Base-by-base conservation (phyloP, 345 rosid genomes). In the Combretum micranthum region DNA sequence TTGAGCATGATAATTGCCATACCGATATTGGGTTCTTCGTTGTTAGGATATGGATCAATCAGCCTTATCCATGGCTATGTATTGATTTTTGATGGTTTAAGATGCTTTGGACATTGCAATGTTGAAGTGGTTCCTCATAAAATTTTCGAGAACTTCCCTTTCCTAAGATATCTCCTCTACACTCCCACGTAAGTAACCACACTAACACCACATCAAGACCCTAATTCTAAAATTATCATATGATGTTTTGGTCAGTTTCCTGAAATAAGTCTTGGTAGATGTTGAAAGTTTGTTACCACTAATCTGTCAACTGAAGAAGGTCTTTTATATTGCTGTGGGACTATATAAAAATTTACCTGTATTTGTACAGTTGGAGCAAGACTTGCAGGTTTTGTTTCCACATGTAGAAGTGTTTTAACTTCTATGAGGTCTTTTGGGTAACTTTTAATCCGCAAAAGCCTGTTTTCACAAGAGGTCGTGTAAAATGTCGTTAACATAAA, bases 61-160 rank as follows among this genome's bases (percentile, higher is more conserved):
- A 69, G 72, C 69, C 44, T 72, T 59, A 65, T 84, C 51, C 85
- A 80, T 67, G 81, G 78, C 47, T 85, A 94, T 64, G 59, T 83
- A 58, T 23, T 80, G 47, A 63, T 43, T 5, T 94, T 90, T 58
- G 99, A 94, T 80, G 83, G 69, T 65, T 60, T 86, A 20, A 85
- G 91, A 66, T 90, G 95, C 56, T 62, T 87, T 72, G 97, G 95
- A 11, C 96, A 94, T 60, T 80, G 76, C 61, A 94, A 94, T 71
- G 83, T 85, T 42, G 99, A 87, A 57, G 52, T 90, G 67, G 71
- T 87, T 64, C 80, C 99, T 7, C 64, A 85, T 57, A 69, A 67
- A 60, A 54, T 83, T 22, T 85, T 90, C 19, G 64, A 77, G 59
- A 53, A 22, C 22, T 63, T 87, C n/a, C 93, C 97, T 2, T 61